Conservation (phyloP, 2,329 filamentous ascomycete species). For the Sporothrix curviconia region DNA sequence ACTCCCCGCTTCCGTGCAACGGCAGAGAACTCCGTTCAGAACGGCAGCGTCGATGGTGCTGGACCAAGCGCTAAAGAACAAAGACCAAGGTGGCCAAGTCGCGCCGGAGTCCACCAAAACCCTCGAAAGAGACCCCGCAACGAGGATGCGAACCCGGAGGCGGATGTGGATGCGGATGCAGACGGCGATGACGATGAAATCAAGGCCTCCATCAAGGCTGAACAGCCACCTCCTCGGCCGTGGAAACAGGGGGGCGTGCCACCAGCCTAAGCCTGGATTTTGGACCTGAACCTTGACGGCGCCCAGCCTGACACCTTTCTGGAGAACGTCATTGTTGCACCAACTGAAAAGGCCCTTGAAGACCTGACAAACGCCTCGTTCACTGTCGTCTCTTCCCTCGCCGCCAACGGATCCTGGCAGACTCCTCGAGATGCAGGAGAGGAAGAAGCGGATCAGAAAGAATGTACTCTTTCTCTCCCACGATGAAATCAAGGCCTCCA, state of each 20-base stretch:
- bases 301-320: too few species aligned
- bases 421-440: neutral
- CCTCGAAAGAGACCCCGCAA: neutral
- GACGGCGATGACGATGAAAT: constrained; percentile 13
- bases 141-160: neutral
- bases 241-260: too few species aligned
- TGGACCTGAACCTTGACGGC: neutral
- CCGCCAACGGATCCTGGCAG: constrained; percentile 19
- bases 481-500: constrained; percentile 25
- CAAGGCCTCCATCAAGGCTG: constrained; percentile 23
- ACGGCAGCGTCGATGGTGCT: too few species aligned
- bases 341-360: constrained; percentile 31
- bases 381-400: constrained; percentile 21
- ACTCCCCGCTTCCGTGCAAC: constrained; percentile 45
- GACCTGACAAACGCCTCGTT: constrained; percentile 27
- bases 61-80: too few species aligned
- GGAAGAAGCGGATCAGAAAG: neutral
- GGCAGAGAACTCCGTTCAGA: constrained; percentile 26
- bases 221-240: too few species aligned
- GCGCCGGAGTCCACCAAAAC: constrained; percentile 31
- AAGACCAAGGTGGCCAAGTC: constrained; percentile 43
- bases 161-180: neutral
- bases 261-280: neutral
- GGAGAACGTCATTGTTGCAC: constrained; percentile 1
- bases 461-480: constrained; percentile 3